A percentile compares a stretch with the other conserved stretches of the same genome.
These are phyloP conservation scores for Deakozyma indianensis DNA, from an alignment of 805 yeast species.

Conservation along the genomic window DNA sequence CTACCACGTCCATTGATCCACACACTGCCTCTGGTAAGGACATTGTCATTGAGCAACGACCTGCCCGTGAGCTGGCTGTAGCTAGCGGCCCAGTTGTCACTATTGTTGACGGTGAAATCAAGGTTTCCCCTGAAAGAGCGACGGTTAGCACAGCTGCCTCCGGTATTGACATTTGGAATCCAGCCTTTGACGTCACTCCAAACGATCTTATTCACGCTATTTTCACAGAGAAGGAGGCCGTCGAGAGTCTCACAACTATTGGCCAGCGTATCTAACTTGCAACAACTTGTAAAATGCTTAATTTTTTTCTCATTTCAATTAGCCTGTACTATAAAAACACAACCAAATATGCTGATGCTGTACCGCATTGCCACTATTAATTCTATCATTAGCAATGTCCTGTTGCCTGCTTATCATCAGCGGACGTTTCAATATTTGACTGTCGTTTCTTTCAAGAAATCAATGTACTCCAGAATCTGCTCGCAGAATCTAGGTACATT, in stretches of 20 bases:
- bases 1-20: conserved; percentile 77
- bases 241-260: conserved; percentile 25
- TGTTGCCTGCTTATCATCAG: no score
- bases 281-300: no score
- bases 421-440: no score
- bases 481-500: neutral
- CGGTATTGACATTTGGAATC: conserved; percentile 83
- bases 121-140: conserved; percentile 17
- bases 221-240: conserved; percentile 64
- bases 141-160: conserved; percentile 76
- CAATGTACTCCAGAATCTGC: neutral
- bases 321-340: no score
- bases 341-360: no score
- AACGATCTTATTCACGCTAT: conserved; percentile 71
- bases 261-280: no score
- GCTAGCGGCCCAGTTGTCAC: conserved; percentile 53
- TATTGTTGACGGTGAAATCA: conserved; percentile 13
- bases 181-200: conserved; percentile 91
- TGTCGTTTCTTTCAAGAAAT: neutral
- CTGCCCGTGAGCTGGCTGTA: conserved; percentile 61
- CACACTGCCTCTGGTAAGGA: conserved; percentile 51
- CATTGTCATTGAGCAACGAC: conserved; percentile 80
- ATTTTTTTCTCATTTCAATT: no score
- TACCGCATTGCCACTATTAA: no score
- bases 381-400: no score